Evolutionary conservation across 2,329 filamentous ascomycete genomes (phyloP).

Genomic region (Pseudonectria foliicola): DNA sequence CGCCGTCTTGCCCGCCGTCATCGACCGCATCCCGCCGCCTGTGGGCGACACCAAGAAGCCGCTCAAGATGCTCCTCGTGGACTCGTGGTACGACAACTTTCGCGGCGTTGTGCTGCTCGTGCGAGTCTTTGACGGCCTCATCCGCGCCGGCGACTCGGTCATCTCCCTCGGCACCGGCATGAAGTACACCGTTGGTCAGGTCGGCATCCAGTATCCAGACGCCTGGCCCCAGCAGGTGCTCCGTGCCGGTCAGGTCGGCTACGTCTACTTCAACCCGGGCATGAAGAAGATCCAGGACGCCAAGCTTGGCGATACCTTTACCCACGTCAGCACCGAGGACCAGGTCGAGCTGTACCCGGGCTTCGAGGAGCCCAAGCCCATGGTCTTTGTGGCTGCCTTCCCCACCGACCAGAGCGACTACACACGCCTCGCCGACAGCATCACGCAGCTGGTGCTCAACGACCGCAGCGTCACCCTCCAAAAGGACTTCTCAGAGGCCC

Average conservation of each 20-base stretch:
- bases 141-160: slow-evolving; percentile 79
- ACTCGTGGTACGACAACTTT: slow-evolving; percentile 98
- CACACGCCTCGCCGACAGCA: slow-evolving; percentile 82
- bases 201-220: slow-evolving; percentile 91
- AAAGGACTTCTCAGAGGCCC: slow-evolving; percentile 88
- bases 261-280: slow-evolving; percentile 94
- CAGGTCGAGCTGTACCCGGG: slow-evolving; percentile 76
- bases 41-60: slow-evolving; percentile 65
- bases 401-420: slow-evolving; percentile 88
- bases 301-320: slow-evolving; percentile 93
- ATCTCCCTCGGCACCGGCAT: slow-evolving; percentile 80
- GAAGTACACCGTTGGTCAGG: slow-evolving; percentile 90
- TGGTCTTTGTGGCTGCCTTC: slow-evolving; percentile 98
- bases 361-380: slow-evolving; percentile 95
- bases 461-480: slow-evolving; percentile 90
- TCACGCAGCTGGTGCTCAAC: slow-evolving; percentile 87
- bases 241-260: slow-evolving; percentile 89
- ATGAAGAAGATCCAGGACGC: slow-evolving; percentile 97
- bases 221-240: slow-evolving; percentile 74
- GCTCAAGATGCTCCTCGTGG: slow-evolving; percentile 78
- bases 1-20: slow-evolving; percentile 73
- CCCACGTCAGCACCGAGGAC: slow-evolving; percentile 68
- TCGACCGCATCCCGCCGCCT: slow-evolving; percentile 78
- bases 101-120: slow-evolving; percentile 89
- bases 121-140: slow-evolving; percentile 79